Conservation (phyloP, 225 moss, liverwort and hornwort genomes). For the Bryum argenteum region DNA sequence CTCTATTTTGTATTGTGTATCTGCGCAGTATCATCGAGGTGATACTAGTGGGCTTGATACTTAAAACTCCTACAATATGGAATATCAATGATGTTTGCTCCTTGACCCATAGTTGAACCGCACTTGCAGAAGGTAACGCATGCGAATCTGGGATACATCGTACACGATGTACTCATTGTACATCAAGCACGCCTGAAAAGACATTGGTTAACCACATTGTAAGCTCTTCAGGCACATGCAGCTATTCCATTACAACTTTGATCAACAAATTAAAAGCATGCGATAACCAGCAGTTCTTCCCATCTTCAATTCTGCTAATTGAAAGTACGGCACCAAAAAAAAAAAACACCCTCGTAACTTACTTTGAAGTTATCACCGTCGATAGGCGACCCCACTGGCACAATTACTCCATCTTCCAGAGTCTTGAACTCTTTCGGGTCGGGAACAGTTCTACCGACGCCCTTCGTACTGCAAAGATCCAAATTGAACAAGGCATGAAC, state of each 20-base stretch:
- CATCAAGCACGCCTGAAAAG: slow-evolving; percentile 48
- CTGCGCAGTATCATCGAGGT: not conserved
- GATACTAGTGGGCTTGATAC: not conserved
- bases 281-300: not conserved
- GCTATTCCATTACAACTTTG: too few species aligned
- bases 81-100: not conserved
- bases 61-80: too few species aligned
- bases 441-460: slow-evolving; percentile 66
- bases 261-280: too few species aligned
- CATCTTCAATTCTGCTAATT: not conserved
- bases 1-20: not conserved
- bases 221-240: not conserved
- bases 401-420: slow-evolving; percentile 80
- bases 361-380: slow-evolving; percentile 2
- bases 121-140: slow-evolving; percentile 91
- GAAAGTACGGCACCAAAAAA: not conserved
- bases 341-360: not conserved
- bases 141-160: slow-evolving; percentile 80
- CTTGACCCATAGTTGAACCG: slow-evolving; percentile 47
- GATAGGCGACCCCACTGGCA: slow-evolving; percentile 73
- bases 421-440: slow-evolving; percentile 59
- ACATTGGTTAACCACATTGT: slow-evolving; percentile 20
- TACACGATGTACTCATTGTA: slow-evolving; percentile 99
- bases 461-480: slow-evolving; percentile 85
- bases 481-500: slow-evolving; percentile 19